Evolutionary conservation across 805 yeast species (phyloP).

Genomic region (Yarrowia osloensis): DNA sequence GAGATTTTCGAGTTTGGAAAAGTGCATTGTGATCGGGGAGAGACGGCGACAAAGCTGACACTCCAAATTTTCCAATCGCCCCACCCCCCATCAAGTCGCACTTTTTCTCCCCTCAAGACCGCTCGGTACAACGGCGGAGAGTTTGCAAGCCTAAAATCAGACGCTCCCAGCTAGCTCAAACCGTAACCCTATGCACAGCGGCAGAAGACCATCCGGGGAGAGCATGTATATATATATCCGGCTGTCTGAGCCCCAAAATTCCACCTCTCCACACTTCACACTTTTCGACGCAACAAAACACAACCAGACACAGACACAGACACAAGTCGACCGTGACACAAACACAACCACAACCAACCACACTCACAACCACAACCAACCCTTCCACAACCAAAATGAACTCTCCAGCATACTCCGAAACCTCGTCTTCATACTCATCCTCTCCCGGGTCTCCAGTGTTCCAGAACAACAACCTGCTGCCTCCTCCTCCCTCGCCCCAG

Average conservation of each 20-base stretch:
- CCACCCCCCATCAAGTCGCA: neutral
- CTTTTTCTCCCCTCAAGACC: no score
- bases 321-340: no score
- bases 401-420: conserved; percentile 26
- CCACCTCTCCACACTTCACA: no score
- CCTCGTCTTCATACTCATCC: neutral
- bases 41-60: no score
- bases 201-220: conserved; percentile 30
- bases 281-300: neutral
- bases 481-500: conserved; percentile 28
- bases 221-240: neutral
- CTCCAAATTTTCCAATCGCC: no score
- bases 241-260: neutral
- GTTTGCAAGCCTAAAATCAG: neutral
- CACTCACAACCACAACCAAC: neutral
- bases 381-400: neutral
- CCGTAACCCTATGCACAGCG: conserved; percentile 7
- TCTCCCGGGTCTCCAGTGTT: conserved; percentile 4
- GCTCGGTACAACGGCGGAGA: conserved; percentile 26
- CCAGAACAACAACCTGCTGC: conserved; percentile 5
- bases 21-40: no score
- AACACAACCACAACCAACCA: no score
- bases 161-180: neutral
- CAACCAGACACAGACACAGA: neutral
- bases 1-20: neutral